Evolutionary conservation across 2,329 filamentous ascomycete species (phyloP).

Genomic region (Endoconidiophora polonica): DNA sequence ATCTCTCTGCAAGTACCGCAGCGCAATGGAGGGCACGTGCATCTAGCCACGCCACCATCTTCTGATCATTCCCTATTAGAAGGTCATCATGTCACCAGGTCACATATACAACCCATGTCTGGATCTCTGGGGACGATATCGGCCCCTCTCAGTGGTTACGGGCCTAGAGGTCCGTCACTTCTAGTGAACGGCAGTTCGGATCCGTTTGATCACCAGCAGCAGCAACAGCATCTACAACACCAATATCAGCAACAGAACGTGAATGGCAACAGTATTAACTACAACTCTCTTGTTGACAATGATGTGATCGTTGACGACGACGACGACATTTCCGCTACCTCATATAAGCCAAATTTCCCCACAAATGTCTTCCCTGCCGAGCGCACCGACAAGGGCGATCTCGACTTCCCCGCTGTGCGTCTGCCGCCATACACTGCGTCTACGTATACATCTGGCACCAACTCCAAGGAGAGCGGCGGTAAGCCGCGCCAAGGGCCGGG

Average conservation of each 20-base stretch:
- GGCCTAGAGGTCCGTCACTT: no score
- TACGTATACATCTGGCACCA: not conserved
- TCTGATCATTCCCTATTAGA: slow-evolving; percentile 14
- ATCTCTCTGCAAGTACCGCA: slow-evolving; percentile 29
- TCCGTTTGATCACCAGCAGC: not conserved
- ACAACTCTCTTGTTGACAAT: not conserved
- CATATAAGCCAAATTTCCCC: slow-evolving; percentile 3
- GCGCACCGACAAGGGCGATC: slow-evolving; percentile 3
- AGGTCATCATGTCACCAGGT: no score
- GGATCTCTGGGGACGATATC: no score
- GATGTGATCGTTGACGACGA: not conserved
- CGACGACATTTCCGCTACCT: not conserved
- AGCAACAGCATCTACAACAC: slow-evolving; percentile 2
- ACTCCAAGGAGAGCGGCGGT: not conserved
- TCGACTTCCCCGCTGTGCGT: slow-evolving; percentile 8
- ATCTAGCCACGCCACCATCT: slow-evolving; percentile 41
- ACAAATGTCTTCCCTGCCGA: slow-evolving; percentile 8
- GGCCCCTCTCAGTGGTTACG: no score
- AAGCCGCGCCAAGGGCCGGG: not conserved
- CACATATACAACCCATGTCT: no score
- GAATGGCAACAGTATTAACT: not conserved
- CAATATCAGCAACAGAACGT: not conserved
- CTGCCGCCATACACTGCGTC: not conserved
- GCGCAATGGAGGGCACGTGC: slow-evolving; percentile 40
- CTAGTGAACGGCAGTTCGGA: no score